A percentile compares a stretch with the other conserved stretches of the same genome.
Conservation (phyloP, 495 filamentous ascomycete genomes). For the Xylaria longipes region DNA sequence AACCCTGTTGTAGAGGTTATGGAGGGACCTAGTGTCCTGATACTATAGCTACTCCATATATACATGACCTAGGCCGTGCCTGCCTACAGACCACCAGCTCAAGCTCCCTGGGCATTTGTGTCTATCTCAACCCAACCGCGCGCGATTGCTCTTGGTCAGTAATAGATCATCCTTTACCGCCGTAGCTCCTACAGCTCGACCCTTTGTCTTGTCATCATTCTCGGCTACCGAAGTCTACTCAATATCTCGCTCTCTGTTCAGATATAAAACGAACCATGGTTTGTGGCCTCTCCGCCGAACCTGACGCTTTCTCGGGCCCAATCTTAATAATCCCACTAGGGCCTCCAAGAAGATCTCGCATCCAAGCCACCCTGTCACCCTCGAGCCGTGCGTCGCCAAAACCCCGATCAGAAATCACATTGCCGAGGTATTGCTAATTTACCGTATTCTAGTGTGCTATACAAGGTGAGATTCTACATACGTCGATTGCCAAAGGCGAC, state of each 20-base stretch:
- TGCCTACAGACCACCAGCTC: too few relatives aligned
- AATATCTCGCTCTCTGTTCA: neutral
- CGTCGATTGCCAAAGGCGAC: neutral
- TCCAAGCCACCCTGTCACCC: conserved; percentile 86
- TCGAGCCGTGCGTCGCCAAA: conserved; percentile 70
- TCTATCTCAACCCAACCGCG: too few relatives aligned
- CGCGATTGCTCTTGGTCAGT: too few relatives aligned
- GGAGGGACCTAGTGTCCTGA: too few relatives aligned
- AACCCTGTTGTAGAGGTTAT: too few relatives aligned
- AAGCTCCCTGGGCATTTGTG: too few relatives aligned
- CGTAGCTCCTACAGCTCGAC: neutral
- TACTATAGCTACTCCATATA: too few relatives aligned
- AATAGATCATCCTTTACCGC: too few relatives aligned
- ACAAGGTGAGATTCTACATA: conserved; percentile 65
- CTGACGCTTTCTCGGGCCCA: neutral
- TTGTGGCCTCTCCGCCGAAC: neutral
- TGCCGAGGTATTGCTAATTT: conserved; percentile 22
- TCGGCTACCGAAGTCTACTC: neutral
- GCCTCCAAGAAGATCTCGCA: conserved; percentile 70
- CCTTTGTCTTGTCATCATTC: neutral
- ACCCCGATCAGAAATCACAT: conserved; percentile 22
- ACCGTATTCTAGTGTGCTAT: conserved; percentile 73
- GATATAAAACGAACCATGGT: conserved; percentile 18
- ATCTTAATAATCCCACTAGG: conserved; percentile 32
- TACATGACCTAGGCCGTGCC: too few relatives aligned